Evolutionary conservation across 148 eudicot species (phyloP).

Genomic region (Beta vulgaris): DNA sequence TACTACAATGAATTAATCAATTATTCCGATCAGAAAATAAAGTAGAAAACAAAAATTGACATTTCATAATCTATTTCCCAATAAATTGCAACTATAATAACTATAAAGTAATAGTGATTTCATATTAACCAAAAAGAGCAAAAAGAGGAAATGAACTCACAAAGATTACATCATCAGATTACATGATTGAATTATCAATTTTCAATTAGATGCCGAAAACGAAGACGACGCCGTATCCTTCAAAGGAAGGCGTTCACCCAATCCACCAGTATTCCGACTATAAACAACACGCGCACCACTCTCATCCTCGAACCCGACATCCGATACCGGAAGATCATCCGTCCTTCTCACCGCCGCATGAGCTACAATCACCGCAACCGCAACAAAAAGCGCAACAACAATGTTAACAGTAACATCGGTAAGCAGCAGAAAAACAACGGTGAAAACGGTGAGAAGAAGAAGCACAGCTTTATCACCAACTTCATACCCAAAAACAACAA

Average conservation of each 20-base stretch:
- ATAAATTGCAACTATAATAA: no score
- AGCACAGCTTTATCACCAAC: constrained; percentile 43
- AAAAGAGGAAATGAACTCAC: background rate
- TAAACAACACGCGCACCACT: background rate
- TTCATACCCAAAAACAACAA: constrained; percentile 25
- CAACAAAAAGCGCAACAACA: constrained; percentile 32
- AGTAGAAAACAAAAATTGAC: background rate
- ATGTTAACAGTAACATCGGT: constrained; percentile 46
- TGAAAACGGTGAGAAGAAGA: constrained; percentile 28
- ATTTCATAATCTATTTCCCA: no score
- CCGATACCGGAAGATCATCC: constrained; percentile 35
- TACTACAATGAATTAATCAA: background rate
- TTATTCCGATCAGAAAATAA: background rate
- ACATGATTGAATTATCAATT: no score
- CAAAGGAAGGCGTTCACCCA: constrained; percentile 31
- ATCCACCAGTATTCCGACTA: constrained; percentile 10
- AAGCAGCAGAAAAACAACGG: constrained; percentile 39
- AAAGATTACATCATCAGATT: background rate
- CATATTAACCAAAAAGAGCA: background rate
- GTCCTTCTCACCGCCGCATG: constrained; percentile 43
- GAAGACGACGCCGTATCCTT: constrained; percentile 50
- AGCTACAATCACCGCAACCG: constrained; percentile 25
- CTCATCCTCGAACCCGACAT: constrained; percentile 21
- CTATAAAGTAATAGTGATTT: background rate
- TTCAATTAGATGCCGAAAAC: constrained; percentile 20